Percentiles rank a stretch among this genome's conserved stretches.
Conservation (phyloP, 83 land plant genomes). For the Thuja plicata region DNA sequence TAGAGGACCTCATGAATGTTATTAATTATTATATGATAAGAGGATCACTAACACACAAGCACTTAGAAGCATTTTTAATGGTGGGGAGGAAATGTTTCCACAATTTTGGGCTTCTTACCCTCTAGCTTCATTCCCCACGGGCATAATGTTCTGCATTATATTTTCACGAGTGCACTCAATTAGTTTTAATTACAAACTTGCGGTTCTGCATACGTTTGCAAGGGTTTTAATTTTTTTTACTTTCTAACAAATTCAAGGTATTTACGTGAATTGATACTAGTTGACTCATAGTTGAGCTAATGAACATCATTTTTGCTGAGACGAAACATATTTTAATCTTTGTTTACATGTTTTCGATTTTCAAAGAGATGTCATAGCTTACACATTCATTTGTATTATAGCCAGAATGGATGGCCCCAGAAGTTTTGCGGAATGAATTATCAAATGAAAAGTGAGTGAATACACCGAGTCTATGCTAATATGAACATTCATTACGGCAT, state of each 20-base stretch:
- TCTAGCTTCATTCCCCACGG: not conserved
- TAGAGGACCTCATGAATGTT: too few species aligned
- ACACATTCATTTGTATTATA: slow-evolving; percentile 36
- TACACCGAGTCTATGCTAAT: not conserved
- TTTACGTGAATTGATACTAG: not conserved
- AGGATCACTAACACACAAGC: too few species aligned
- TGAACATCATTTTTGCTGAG: not conserved
- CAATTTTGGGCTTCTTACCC: too few species aligned
- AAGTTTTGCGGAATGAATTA: slow-evolving; percentile 92
- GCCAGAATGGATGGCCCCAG: slow-evolving; percentile 99
- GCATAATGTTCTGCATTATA: not conserved
- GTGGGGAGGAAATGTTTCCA: too few species aligned
- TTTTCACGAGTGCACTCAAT: not conserved
- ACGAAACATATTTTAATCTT: not conserved
- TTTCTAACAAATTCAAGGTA: not conserved
- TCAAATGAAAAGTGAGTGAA: slow-evolving; percentile 94
- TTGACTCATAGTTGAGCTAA: not conserved
- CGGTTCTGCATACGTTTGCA: not conserved
- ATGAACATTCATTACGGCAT: not conserved
- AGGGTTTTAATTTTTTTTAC: not conserved
- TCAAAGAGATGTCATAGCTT: not conserved
- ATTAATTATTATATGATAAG: too few species aligned
- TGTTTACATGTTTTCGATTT: not conserved
- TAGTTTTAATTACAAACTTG: not conserved
- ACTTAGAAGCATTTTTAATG: too few species aligned